A percentile compares a stretch with the other conserved stretches of the same genome.
phyloP scores from a whole-genome alignment of 2,329 filamentous ascomycete species.

The Epichloe baconii region DNA sequence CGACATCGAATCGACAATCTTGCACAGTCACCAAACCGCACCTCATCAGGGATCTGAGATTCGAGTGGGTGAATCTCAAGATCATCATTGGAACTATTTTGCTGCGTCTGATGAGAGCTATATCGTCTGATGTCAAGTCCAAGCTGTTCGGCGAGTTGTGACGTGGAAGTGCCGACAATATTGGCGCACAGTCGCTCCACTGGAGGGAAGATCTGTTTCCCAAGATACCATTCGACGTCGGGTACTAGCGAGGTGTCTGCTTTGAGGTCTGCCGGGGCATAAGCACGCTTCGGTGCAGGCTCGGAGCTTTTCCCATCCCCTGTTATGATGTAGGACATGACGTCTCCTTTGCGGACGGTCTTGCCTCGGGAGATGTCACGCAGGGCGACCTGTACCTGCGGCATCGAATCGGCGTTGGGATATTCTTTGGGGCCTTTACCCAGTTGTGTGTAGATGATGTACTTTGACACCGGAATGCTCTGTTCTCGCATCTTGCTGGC shows the following conservation, averaged over 20 bases:
- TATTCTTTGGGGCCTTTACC: constrained; percentile 91
- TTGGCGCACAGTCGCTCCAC: constrained; percentile 96
- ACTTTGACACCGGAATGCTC: constrained; percentile 65
- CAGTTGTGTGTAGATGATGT: constrained; percentile 95
- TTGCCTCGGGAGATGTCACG: constrained; percentile 80
- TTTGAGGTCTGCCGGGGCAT: constrained; percentile 73
- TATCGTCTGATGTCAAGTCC: constrained; percentile 87
- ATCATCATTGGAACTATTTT: constrained; percentile 41
- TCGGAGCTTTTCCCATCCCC: constrained; percentile 54
- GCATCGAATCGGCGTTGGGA: constrained; percentile 89
- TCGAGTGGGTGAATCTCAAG: constrained; percentile 81
- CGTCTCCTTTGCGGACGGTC: constrained; percentile 80
- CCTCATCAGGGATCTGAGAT: constrained; percentile 81
- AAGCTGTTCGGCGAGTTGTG: constrained; percentile 81
- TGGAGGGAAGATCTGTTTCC: constrained; percentile 96
- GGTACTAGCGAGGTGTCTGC: constrained; percentile 61
- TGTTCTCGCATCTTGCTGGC: constrained; percentile 74
- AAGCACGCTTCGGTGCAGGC: constrained; percentile 75
- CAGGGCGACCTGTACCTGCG: constrained; percentile 88
- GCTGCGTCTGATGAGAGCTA: constrained; percentile 31
- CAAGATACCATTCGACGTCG: constrained; percentile 95
- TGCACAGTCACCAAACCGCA: constrained; percentile 73
- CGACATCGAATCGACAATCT: constrained; percentile 71
- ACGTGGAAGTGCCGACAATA: constrained; percentile 82
- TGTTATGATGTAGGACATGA: constrained; percentile 92